phyloP scores from a whole-genome alignment of 306 rosid genomes.

The Urtica urens region DNA sequence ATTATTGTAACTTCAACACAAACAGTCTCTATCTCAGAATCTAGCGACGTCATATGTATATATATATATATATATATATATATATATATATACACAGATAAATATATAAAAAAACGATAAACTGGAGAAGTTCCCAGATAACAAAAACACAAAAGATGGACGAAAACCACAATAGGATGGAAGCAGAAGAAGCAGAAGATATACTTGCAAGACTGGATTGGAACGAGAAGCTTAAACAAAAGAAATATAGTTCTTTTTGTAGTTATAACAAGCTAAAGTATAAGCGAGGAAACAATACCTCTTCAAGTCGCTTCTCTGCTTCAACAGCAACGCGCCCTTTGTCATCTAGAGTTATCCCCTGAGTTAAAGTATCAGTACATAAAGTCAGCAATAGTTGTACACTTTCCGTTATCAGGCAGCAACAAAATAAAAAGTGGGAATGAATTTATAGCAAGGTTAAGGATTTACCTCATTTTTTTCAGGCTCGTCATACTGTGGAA shows the following conservation, averaged over 20 bases:
- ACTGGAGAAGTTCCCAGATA: not conserved
- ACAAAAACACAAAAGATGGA: not conserved
- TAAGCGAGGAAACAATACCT: constrained; percentile 29
- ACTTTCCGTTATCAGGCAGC: not conserved
- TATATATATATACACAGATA: no score
- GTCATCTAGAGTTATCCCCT: constrained; percentile 79
- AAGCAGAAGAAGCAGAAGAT: constrained; percentile 2
- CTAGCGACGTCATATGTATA: no score
- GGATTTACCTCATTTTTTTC: constrained; percentile 54
- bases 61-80: no score
- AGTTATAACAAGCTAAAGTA: constrained; percentile 5
- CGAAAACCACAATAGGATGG: not conserved
- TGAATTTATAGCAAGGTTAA: constrained; percentile 4
- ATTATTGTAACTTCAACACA: no score
- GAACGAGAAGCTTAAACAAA: not conserved
- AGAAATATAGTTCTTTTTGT: not conserved
- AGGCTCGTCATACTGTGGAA: constrained; percentile 89
- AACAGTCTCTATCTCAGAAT: no score
- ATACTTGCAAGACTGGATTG: not conserved
- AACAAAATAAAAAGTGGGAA: not conserved
- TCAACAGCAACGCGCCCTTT: constrained; percentile 62
- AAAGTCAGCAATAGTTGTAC: not conserved
- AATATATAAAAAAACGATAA: not conserved
- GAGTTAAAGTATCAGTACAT: constrained; percentile 18
- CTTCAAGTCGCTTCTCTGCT: constrained; percentile 89